phyloP scores from a whole-genome alignment of 2,329 filamentous ascomycete genomes.

The Alternaria arbusti region DNA sequence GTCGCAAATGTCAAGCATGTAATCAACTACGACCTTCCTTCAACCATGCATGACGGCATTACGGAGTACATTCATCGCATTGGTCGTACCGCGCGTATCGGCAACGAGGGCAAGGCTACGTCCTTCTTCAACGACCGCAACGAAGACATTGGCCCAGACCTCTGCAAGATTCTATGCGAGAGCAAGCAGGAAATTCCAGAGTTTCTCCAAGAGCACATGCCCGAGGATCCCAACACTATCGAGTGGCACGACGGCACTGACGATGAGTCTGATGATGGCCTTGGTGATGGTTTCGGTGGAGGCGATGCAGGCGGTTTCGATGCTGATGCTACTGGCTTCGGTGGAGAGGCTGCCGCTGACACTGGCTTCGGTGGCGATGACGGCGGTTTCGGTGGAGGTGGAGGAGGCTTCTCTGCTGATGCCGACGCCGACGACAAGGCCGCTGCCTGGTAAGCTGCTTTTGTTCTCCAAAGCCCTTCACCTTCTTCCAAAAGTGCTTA shows the following conservation, averaged over 20 bases:
- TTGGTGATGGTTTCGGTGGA: constrained; percentile 19
- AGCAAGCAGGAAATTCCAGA: constrained; percentile 80
- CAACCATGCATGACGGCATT: constrained; percentile 78
- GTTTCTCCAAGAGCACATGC: constrained; percentile 72
- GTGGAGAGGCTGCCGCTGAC: constrained; percentile 7
- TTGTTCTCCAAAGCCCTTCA: neutral
- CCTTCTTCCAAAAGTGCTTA: neutral
- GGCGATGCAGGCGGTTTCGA: constrained; percentile 18
- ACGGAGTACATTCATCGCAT: constrained; percentile 95
- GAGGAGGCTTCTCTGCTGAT: constrained; percentile 22
- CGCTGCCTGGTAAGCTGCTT: constrained; percentile 33
- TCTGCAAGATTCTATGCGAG: constrained; percentile 84
- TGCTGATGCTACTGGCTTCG: constrained; percentile 10
- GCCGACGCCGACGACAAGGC: constrained; percentile 29
- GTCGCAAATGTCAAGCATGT: constrained; percentile 87
- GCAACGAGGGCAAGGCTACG: constrained; percentile 81
- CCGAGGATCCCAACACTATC: constrained; percentile 60
- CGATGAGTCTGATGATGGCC: constrained; percentile 40
- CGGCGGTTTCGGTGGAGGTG: constrained; percentile 11
- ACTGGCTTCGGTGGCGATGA: constrained; percentile 13
- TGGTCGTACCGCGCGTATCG: constrained; percentile 93
- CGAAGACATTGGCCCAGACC: constrained; percentile 71
- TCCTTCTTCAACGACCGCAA: constrained; percentile 88
- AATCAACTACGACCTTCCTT: constrained; percentile 91
- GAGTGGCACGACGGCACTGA: constrained; percentile 61